Evolutionary conservation across 495 filamentous ascomycete genomes (phyloP), one percentile per base, ranked within the genome.

Genomic region (Aspergillus hancockii): DNA sequence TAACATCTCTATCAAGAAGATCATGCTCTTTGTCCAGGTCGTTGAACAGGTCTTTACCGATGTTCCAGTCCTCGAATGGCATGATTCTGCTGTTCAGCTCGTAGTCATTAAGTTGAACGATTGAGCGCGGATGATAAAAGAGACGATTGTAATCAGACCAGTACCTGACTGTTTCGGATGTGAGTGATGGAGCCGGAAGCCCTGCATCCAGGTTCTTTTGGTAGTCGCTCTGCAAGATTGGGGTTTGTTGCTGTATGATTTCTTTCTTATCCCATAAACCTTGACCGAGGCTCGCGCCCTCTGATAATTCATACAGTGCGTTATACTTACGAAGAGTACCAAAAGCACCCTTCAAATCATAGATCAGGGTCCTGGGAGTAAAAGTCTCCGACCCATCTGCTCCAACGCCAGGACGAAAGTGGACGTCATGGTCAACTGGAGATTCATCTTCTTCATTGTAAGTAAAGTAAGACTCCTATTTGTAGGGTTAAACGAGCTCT

Each of bases 81-180:
- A 87, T 86, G 13, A 91, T 72, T 10, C 78, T 78, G 1, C 90
- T 91, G 67, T 86, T 84, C 30, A 96, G 73, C 64, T 93, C 90
- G 68, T 90, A 94, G 61, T 96, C 91, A 64, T 88, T 88, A n/a
- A 97, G 74, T 67, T 93, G 93, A 8, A 96, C 80, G 38, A 96
- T 83, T 5, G 92, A 97, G 40, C 86, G 86, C 3, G 94, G 94
- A 68, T 99, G 93, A 70, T 91, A 98, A 74, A 87, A 98, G 14
- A 96, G 80, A 28, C 91, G 85, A 61, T 89, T 92, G 73, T 90
- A 98, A 73, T 98, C 94, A 14, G 92, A 96, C 93, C 95, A 98
- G 76, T 91, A 98, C 31, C 90, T 87, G 19, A 98, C 89, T 3
- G 86, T 82, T 31, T 83, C 78, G 0, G 88, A 80, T 3, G 79